Percentiles rank a stretch among this genome's conserved stretches.
phyloP scores from a whole-genome alignment of 2,329 filamentous ascomycete genomes.

The Dactylonectria macrodidyma region DNA sequence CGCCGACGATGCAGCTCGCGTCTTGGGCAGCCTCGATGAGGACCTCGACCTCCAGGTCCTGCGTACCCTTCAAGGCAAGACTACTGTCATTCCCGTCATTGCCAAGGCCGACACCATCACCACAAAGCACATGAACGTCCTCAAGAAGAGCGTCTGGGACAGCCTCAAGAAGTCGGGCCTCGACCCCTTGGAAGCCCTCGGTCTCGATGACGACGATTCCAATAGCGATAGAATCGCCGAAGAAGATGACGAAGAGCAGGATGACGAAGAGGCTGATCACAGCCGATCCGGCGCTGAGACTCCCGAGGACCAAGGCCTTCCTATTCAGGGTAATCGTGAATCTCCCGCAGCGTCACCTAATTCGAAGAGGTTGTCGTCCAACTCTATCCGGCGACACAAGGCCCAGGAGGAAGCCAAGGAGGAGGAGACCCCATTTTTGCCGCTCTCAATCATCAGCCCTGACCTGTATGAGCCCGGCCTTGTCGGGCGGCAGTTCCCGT shows the following conservation, averaged over 20 bases:
- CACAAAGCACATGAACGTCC: conserved; percentile 90
- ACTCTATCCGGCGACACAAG: conserved; percentile 63
- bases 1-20: conserved; percentile 53
- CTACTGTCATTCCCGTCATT: conserved; percentile 94
- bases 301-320: conserved; percentile 55
- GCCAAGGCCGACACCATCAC: conserved; percentile 98
- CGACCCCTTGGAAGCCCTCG: conserved; percentile 89
- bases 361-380: conserved; percentile 63
- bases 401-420: conserved; percentile 62
- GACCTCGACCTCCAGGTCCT: conserved; percentile 93
- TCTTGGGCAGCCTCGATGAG: conserved; percentile 83
- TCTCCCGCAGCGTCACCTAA: conserved; percentile 54
- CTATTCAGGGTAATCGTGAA: conserved; percentile 53
- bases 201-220: conserved; percentile 82
- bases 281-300: conserved; percentile 42
- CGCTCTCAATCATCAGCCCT: conserved; percentile 93
- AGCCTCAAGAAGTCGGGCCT: conserved; percentile 88
- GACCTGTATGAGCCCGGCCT: conserved; percentile 88
- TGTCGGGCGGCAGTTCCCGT: conserved; percentile 91
- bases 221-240: conserved; percentile 73
- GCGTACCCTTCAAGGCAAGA: conserved; percentile 90
- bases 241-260: conserved; percentile 60
- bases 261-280: conserved; percentile 45
- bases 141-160: conserved; percentile 93
- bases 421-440: conserved; percentile 79